These are phyloP conservation scores for Vararia minispora DNA, from an alignment of 768 basidiomycete species.

Conservation along the genomic window DNA sequence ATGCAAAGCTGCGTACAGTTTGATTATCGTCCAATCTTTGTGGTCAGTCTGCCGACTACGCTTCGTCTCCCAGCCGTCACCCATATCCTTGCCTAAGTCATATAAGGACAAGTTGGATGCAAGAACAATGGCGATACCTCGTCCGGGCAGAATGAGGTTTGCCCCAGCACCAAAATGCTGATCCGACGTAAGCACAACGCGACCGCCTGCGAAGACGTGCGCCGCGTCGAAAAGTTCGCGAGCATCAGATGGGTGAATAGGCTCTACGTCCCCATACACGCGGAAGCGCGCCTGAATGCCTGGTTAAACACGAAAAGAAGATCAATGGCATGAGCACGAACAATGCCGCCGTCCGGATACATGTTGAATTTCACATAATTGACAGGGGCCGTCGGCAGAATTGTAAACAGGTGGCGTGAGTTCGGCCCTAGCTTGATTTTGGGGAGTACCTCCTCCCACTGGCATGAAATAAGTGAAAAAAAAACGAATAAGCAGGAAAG, in stretches of 20 bases:
- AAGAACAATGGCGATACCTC: conserved; percentile 34
- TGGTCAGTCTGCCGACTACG: conserved; percentile 71
- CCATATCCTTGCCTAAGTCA: conserved; percentile 72
- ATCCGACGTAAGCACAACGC: conserved; percentile 77
- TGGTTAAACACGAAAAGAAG: conserved; percentile 6
- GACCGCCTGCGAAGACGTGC: conserved; percentile 82
- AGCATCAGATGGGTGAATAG: conserved; percentile 43
- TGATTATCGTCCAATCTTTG: conserved; percentile 86
- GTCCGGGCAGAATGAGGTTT: conserved; percentile 84
- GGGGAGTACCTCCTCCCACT: conserved; percentile 82
- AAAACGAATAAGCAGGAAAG: background rate
- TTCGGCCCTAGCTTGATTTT: conserved; percentile 68
- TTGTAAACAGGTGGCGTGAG: conserved; percentile 81
- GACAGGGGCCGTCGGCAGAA: conserved; percentile 37
- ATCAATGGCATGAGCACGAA: conserved; percentile 26
- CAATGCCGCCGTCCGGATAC: conserved; percentile 97
- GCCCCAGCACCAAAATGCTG: conserved; percentile 92
- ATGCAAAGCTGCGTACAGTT: conserved; percentile 46
- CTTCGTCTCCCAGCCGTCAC: conserved; percentile 98
- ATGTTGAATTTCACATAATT: conserved; percentile 89
- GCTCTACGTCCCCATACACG: conserved; percentile 71
- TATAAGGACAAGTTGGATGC: background rate
- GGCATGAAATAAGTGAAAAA: background rate
- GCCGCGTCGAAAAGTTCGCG: conserved; percentile 68
- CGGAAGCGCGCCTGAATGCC: conserved; percentile 73